Evolutionary conservation across 371 early-diverging fungal species (phyloP), one percentile per base, ranked within the genome.

Genomic region (Rhizopus sp.): DNA sequence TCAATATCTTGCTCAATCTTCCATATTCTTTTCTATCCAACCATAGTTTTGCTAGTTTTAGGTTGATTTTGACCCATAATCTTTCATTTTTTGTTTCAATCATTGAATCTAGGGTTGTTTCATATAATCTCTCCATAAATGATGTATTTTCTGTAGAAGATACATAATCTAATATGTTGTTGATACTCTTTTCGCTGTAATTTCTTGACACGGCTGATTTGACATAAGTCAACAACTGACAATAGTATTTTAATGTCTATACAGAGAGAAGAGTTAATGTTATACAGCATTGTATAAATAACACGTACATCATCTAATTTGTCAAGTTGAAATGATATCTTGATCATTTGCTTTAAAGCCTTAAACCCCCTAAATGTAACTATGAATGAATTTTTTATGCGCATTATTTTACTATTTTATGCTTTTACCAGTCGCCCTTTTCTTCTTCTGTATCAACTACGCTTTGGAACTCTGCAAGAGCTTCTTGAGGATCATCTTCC

Each of bases 151-250:
- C 80, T 17, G 89, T 77, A 7, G 81, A 69, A 4, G 95, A 89
- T 12, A 94, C 87, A 51, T 81, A 87, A 63, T 98, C 97, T 31
- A 98, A 74, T 55, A 95, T 91, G 61, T 90, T 93, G 83, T 95
- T 95, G 80, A 98, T 94, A 64, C 89, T 89, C 79, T 96, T 98
- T 67, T 98, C 98, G 67, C 92, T 88, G 59, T 95, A 91, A 75
- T 94, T 96, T 53, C 93, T 85, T 3, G 95, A 88, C 7, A 95
- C 94, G 0, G 93, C 90, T 4, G 83, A 77, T 66, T 92, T 88
- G 40, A 87, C 85, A 66, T 90, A 94, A 0, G 84, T 87, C 8
- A 97, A 77, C 30, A 97, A 79, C 49, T 87, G 73, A 17, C 80
- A 71, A 69, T 96, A 97, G 68, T 88, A 81, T 51, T 77, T 68